phyloP scores from a whole-genome alignment of 805 yeast genomes.

The Saccharomycopsis babjevae region DNA sequence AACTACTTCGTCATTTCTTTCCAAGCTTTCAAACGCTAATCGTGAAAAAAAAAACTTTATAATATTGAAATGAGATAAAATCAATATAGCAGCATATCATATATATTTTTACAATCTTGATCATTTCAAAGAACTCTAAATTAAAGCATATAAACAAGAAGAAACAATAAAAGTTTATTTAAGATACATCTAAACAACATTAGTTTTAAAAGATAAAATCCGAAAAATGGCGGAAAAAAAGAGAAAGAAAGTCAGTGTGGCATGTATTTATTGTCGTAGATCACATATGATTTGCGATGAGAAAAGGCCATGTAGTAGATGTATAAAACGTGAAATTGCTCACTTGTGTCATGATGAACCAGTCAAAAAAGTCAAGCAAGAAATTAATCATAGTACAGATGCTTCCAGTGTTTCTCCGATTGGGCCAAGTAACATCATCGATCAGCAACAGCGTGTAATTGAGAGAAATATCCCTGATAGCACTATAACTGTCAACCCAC shows the following conservation, averaged over 20 bases:
- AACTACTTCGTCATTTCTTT: not conserved
- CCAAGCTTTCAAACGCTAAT: not conserved
- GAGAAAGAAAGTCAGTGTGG: constrained; percentile 34
- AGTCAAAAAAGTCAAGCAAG: constrained; percentile 22
- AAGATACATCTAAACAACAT: not conserved
- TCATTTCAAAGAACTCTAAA: not conserved
- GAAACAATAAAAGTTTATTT: not conserved
- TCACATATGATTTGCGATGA: constrained; percentile 93
- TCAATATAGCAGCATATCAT: not conserved
- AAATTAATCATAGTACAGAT: not conserved
- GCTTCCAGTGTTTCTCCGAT: not conserved
- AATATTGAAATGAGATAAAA: not conserved
- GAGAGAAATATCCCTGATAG: not conserved
- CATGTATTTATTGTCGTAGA: constrained; percentile 86
- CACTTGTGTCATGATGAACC: constrained; percentile 79
- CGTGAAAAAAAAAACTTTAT: not conserved
- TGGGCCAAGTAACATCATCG: not conserved
- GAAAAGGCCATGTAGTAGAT: constrained; percentile 55
- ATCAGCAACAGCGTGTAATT: not conserved
- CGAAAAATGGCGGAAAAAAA: constrained; percentile 25
- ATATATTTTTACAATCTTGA: not conserved
- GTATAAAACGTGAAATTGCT: constrained; percentile 79
- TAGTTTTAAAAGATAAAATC: too few species aligned
- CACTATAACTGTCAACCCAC: not conserved
- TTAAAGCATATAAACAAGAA: not conserved